Conservation (phyloP, 2,329 filamentous ascomycete species). For the Sarocladium kiliense region DNA sequence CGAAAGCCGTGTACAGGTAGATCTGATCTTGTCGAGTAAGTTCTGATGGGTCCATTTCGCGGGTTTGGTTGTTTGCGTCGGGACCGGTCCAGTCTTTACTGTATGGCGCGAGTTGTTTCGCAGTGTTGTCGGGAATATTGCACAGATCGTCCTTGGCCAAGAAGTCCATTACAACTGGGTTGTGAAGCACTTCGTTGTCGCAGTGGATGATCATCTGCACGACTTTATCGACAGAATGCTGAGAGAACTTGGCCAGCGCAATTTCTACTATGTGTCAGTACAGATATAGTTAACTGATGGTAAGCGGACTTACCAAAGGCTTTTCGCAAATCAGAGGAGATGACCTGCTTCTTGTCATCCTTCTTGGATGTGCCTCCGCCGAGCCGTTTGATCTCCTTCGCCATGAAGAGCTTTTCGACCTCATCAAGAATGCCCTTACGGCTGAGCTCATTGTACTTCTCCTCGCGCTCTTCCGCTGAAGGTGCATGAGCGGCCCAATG, state of each 20-base stretch:
- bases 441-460: slow-evolving; percentile 90
- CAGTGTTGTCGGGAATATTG: slow-evolving; percentile 83
- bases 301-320: slow-evolving; percentile 60
- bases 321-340: slow-evolving; percentile 83
- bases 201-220: slow-evolving; percentile 94
- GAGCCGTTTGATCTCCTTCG: slow-evolving; percentile 90
- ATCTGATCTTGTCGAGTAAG: slow-evolving; percentile 94
- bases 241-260: slow-evolving; percentile 88
- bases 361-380: slow-evolving; percentile 69
- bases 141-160: slow-evolving; percentile 88
- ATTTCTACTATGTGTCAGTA: slow-evolving; percentile 57
- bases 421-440: slow-evolving; percentile 95
- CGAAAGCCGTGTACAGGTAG: slow-evolving; percentile 86
- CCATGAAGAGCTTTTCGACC: slow-evolving; percentile 95
- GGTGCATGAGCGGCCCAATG: slow-evolving; percentile 87
- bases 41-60: slow-evolving; percentile 82
- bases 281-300: neutral
- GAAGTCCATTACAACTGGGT: slow-evolving; percentile 93
- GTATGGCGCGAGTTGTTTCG: slow-evolving; percentile 90
- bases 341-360: slow-evolving; percentile 96
- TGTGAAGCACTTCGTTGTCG: slow-evolving; percentile 82
- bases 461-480: slow-evolving; percentile 83
- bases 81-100: slow-evolving; percentile 94
- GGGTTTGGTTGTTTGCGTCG: slow-evolving; percentile 68
- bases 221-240: slow-evolving; percentile 75